phyloP scores from a whole-genome alignment of 2,329 filamentous ascomycete genomes.

The Lithohypha guttulata region DNA sequence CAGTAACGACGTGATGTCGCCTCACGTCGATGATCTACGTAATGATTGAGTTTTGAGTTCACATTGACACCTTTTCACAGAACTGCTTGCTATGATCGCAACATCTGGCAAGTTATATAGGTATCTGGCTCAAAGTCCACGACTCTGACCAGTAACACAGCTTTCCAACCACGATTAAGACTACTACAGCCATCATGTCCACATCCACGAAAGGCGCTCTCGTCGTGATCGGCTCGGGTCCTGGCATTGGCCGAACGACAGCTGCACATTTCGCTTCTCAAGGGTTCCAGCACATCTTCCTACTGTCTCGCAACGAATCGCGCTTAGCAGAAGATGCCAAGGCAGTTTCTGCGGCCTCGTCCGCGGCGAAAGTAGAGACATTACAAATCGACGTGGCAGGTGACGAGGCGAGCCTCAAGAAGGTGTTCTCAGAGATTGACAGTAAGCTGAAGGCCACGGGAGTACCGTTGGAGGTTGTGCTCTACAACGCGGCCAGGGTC shows the following conservation, averaged over 20 bases:
- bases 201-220: constrained; percentile 3
- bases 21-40: too few species aligned
- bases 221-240: constrained; percentile 5
- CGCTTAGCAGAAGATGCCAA: constrained; percentile 14
- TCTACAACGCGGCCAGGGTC: constrained; percentile 3
- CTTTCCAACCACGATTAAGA: too few species aligned
- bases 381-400: constrained; percentile 1
- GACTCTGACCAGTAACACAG: too few species aligned
- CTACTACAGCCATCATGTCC: neutral
- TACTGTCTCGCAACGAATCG: constrained; percentile 24
- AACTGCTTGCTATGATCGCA: too few species aligned
- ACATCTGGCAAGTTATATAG: too few species aligned
- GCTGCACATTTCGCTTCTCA: constrained; percentile 20
- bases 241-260: constrained; percentile 21
- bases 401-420: neutral
- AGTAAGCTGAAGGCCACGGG: neutral
- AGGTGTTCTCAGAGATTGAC: neutral
- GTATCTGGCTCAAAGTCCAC: too few species aligned
- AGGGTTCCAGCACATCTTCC: constrained; percentile 24
- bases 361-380: constrained; percentile 2
- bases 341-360: constrained; percentile 8
- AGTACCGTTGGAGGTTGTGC: constrained; percentile 3
- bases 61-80: too few species aligned
- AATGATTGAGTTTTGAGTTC: too few species aligned
- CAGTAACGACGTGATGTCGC: too few species aligned